phyloP scores from a whole-genome alignment of 1,284 basidiomycete species.

The Fistulina hepatica region DNA sequence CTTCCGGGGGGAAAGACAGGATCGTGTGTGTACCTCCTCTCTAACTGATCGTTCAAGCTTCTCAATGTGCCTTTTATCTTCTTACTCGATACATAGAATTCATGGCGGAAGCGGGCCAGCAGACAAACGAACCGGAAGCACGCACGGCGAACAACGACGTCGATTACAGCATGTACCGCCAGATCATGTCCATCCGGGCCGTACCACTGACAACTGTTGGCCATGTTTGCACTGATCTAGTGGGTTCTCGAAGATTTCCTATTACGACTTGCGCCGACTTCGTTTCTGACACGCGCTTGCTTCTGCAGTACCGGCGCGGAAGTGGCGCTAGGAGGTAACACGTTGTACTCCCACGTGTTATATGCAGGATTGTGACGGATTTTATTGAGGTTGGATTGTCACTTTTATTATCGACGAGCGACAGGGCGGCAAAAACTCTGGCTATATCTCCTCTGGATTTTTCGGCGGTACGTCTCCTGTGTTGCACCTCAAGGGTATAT shows the following conservation, averaged over 20 bases:
- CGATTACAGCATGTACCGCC: constrained; percentile 37
- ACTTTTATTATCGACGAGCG: constrained; percentile 43
- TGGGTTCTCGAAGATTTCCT: no score
- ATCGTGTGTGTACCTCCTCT: constrained; percentile 21
- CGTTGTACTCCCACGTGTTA: background rate
- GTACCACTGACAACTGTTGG: constrained; percentile 52
- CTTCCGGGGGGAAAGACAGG: constrained; percentile 38
- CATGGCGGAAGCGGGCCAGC: background rate
- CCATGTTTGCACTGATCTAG: constrained; percentile 57
- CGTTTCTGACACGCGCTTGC: no score
- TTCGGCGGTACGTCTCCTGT: constrained; percentile 30
- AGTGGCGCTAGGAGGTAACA: constrained; percentile 49
- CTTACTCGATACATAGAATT: background rate
- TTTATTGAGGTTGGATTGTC: constrained; percentile 44
- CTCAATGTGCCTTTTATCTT: background rate
- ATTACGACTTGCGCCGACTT: no score
- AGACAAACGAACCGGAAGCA: background rate
- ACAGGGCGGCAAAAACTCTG: constrained; percentile 31
- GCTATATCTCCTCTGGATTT: constrained; percentile 45
- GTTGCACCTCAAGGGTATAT: background rate
- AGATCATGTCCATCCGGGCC: constrained; percentile 41
- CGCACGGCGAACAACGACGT: no score
- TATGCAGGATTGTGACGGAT: background rate
- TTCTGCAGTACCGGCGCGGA: constrained; percentile 59
- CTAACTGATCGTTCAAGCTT: background rate